phyloP scores from a whole-genome alignment of 2,329 filamentous ascomycete genomes.

The Truncatella angustata region DNA sequence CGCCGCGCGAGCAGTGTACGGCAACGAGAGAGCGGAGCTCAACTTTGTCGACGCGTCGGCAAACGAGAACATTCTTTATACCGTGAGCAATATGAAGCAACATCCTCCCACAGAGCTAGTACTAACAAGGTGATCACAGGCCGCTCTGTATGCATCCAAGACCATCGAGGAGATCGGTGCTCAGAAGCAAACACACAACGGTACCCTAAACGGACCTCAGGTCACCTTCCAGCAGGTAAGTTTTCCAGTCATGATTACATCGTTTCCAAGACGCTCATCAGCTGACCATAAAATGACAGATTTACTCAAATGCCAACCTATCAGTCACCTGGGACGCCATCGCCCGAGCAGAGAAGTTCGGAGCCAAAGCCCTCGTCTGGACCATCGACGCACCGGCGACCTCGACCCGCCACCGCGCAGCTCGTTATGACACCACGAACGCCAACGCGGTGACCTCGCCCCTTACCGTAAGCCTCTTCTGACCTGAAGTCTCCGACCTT shows the following conservation, averaged over 20 bases:
- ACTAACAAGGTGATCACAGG: constrained; percentile 9
- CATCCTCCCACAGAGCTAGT: constrained; percentile 4
- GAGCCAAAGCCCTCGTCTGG: constrained; percentile 24
- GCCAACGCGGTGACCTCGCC: constrained; percentile 11
- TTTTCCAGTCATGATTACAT: neutral
- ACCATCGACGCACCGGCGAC: constrained; percentile 22
- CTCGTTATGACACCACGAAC: constrained; percentile 11
- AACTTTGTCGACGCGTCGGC: constrained; percentile 40
- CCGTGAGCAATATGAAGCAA: constrained; percentile 14
- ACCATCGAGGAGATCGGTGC: constrained; percentile 23
- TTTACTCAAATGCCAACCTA: constrained; percentile 23
- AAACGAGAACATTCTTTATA: constrained; percentile 38
- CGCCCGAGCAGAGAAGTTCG: constrained; percentile 16
- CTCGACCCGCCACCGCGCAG: constrained; percentile 11
- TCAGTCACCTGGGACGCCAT: constrained; percentile 20
- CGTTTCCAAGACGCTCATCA: too few species aligned
- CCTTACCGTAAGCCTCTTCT: constrained; percentile 7
- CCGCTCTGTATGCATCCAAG: constrained; percentile 19
- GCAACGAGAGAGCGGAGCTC: constrained; percentile 33
- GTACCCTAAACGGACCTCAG: constrained; percentile 15
- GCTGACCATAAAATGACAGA: neutral
- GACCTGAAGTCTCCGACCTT: neutral
- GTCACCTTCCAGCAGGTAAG: constrained; percentile 24
- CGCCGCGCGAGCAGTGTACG: constrained; percentile 35
- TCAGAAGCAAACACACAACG: constrained; percentile 16